Base-by-base conservation (phyloP, 768 basidiomycete species). In the Stropharia rugosoannulata region DNA sequence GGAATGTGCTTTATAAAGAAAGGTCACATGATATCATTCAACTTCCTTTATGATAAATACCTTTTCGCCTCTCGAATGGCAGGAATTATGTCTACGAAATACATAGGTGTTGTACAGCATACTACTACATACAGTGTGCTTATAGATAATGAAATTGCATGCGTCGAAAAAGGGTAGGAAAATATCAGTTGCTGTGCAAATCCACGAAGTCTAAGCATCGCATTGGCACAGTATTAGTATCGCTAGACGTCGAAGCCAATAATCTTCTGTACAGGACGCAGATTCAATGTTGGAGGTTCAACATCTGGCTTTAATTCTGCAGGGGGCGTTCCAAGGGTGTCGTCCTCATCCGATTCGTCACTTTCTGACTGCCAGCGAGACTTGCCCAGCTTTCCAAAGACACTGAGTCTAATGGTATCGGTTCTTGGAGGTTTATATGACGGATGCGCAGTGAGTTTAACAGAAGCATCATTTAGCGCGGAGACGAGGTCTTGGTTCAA, bases 401-500 rank as follows among this genome's bases (percentile, higher is more conserved):
- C 82, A 60, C 86, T 88, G 60, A 86, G 76, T 2, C 85, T 80
- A 54, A 76, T 75, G 5, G 73, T 69, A 47, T 80, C 70, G 58
- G 74, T 51, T 54, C 66, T 71, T 36, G 73, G 75, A 41, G 70
- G 74, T 19, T 75, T 76, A 55, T 75, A 68, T 4, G 68, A 67
- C 1, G 69, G 66, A 5, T 68, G 68, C 1, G 68, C 79, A 56
- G 78, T 79, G 43, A 90, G 73, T 9, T 75, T 68, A 40, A 75
- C 69, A 1, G 80, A 80, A 42, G 78, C 81, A 27, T 81, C 81
- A 16, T 72, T 73, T 32, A 94, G 74, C 19, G 76, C 73, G 49
- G 72, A 73, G 40, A 87, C 80, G 37, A 87, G 71, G 40, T 85
- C 80, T 38, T 76, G 74, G 61, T 90, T 83, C 49, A 97, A 72